A percentile compares a stretch with the other conserved stretches of the same genome.
phyloP scores from a whole-genome alignment of 2,329 filamentous ascomycete species.

The Colletotrichum caudatum region DNA sequence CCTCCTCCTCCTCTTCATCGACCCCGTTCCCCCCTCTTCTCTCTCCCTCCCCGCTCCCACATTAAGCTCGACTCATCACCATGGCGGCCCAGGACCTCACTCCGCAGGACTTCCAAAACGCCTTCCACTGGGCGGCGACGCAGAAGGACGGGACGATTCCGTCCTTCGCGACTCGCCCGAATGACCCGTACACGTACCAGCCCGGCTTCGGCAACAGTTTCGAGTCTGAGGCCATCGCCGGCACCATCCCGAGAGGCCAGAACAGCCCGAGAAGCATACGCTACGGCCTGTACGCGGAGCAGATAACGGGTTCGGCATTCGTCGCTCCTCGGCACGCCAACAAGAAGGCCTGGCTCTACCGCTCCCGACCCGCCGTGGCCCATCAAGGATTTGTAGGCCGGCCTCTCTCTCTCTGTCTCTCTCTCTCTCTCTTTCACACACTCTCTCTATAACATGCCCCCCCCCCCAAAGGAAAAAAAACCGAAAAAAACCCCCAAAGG shows the following conservation, averaged over 20 bases:
- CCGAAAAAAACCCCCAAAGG: too few relatives aligned
- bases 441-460: too few relatives aligned
- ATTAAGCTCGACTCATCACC: not conserved
- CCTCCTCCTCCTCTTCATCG: not conserved
- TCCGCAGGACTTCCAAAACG: conserved; percentile 59
- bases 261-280: conserved; percentile 57
- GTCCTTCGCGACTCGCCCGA: conserved; percentile 60
- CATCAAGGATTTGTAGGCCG: conserved; percentile 45
- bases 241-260: conserved; percentile 59
- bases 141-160: conserved; percentile 67
- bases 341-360: conserved; percentile 50
- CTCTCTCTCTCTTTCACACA: too few relatives aligned
- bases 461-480: too few relatives aligned
- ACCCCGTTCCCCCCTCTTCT: conserved; percentile 1
- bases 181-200: conserved; percentile 65
- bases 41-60: not conserved
- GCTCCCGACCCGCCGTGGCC: conserved; percentile 48
- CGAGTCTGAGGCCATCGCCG: conserved; percentile 60
- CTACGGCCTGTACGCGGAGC: conserved; percentile 56
- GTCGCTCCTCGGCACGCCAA: conserved; percentile 48
- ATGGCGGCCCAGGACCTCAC: conserved; percentile 25
- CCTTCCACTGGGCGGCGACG: conserved; percentile 71
- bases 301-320: conserved; percentile 55
- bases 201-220: conserved; percentile 65
- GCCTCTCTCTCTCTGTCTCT: not conserved